Evolutionary conservation across 495 filamentous ascomycete genomes (phyloP).

Genomic region (Neurospora sp.): DNA sequence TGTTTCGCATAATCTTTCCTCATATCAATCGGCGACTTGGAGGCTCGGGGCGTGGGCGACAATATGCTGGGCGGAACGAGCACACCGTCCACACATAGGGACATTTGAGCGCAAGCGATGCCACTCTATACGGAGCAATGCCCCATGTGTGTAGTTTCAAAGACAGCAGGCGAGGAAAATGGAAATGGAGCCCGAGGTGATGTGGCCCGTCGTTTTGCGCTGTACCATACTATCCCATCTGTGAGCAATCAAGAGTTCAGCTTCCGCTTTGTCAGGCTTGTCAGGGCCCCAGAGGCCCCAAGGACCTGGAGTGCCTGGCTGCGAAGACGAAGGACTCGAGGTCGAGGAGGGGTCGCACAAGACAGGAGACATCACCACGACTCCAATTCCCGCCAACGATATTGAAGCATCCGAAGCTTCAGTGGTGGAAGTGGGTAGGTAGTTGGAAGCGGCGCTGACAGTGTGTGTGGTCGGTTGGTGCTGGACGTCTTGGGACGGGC

Average conservation of each 20-base stretch:
- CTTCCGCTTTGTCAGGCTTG: background rate
- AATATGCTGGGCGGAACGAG: constrained; percentile 14
- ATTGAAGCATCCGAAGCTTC: background rate
- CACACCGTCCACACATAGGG: constrained; percentile 6
- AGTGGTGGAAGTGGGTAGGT: background rate
- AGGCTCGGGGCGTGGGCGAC: background rate
- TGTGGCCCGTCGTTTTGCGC: background rate
- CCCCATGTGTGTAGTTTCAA: background rate
- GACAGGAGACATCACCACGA: background rate
- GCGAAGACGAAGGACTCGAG: background rate
- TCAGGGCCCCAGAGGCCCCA: background rate
- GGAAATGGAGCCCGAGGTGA: background rate
- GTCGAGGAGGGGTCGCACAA: background rate
- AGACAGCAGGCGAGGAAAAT: background rate
- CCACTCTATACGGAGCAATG: background rate
- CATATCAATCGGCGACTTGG: background rate
- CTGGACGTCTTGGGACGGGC: background rate
- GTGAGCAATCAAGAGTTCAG: background rate
- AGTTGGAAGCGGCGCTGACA: background rate
- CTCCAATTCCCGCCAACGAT: background rate
- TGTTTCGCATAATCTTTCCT: background rate
- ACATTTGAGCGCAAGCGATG: background rate
- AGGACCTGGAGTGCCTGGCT: background rate
- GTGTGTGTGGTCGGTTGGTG: background rate
- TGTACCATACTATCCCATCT: background rate